Evolutionary conservation across 75 land plant genomes (phyloP).

Genomic region (Cryptomeria japonica): DNA sequence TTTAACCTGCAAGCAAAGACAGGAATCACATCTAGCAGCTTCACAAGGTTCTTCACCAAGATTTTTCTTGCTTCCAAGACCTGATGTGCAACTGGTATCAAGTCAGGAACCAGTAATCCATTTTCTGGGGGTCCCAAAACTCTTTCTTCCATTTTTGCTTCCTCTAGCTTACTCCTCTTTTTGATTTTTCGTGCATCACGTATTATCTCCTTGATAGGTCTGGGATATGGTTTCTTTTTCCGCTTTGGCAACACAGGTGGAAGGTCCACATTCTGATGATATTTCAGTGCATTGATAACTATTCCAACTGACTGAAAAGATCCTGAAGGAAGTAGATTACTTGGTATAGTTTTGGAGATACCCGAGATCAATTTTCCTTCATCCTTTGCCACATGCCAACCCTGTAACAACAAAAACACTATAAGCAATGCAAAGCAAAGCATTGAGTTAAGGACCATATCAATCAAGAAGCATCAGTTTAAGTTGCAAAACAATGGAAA

Average conservation of each 20-base stretch:
- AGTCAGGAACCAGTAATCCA: slow-evolving; percentile 73
- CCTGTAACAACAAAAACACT: background rate
- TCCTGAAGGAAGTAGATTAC: slow-evolving; percentile 1
- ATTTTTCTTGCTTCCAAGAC: slow-evolving; percentile 63
- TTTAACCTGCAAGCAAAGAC: slow-evolving; percentile 84
- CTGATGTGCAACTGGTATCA: slow-evolving; percentile 73
- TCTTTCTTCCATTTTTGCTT: slow-evolving; percentile 57
- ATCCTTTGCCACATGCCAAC: background rate
- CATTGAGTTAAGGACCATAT: too few relatives aligned
- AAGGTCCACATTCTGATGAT: slow-evolving; percentile 75
- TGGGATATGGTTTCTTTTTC: slow-evolving; percentile 82
- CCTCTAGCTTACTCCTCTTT: slow-evolving; percentile 33
- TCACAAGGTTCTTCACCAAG: slow-evolving; percentile 61
- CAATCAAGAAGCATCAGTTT: background rate
- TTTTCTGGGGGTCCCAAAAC: slow-evolving; percentile 78
- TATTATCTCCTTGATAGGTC: slow-evolving; percentile 58
- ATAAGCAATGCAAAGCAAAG: background rate
- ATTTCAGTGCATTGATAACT: background rate
- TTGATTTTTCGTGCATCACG: slow-evolving; percentile 40
- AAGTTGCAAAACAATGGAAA: background rate
- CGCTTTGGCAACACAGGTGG: slow-evolving; percentile 61
- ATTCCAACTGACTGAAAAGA: background rate
- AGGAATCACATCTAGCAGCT: slow-evolving; percentile 64
- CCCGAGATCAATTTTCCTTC: background rate
- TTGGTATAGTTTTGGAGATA: background rate